Evolutionary conservation across 495 filamentous ascomycete genomes (phyloP).

Genomic region (Annulohypoxylon nitens): DNA sequence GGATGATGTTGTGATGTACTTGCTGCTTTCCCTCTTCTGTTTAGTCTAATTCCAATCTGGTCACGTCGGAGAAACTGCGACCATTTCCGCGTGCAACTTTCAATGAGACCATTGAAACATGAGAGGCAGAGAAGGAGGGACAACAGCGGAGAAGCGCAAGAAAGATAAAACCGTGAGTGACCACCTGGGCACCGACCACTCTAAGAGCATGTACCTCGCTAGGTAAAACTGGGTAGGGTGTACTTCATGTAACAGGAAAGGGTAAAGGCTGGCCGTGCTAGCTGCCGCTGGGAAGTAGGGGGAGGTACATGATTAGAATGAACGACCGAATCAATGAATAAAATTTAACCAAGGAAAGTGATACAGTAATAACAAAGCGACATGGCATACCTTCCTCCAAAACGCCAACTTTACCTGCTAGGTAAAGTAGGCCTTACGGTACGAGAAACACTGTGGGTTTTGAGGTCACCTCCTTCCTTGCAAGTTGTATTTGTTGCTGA

Average conservation of each 20-base stretch:
- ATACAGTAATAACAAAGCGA: slow-evolving; percentile 47
- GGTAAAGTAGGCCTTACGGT: slow-evolving; percentile 34
- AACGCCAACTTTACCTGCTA: slow-evolving; percentile 18
- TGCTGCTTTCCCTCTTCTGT: slow-evolving; percentile 32
- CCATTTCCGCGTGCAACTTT: slow-evolving; percentile 26
- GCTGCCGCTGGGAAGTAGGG: slow-evolving; percentile 13
- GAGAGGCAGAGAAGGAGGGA: slow-evolving; percentile 6
- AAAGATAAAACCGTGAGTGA: neutral
- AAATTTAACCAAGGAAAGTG: slow-evolving; percentile 29
- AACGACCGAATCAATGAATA: slow-evolving; percentile 16
- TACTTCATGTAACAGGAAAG: slow-evolving; percentile 8
- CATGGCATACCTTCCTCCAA: slow-evolving; percentile 27
- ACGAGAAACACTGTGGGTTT: slow-evolving; percentile 27
- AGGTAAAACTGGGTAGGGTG: slow-evolving; percentile 11
- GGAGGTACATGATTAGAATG: slow-evolving; percentile 15
- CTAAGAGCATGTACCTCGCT: neutral
- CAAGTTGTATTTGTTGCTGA: slow-evolving; percentile 33
- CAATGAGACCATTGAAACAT: slow-evolving; percentile 12
- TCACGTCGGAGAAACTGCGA: slow-evolving; percentile 37
- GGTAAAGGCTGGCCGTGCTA: slow-evolving; percentile 7
- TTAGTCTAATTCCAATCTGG: slow-evolving; percentile 25
- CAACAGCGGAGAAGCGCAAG: slow-evolving; percentile 6
- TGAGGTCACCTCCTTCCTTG: slow-evolving; percentile 45
- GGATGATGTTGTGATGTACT: slow-evolving; percentile 29
- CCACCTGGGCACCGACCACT: neutral